Percentiles rank a stretch among this genome's conserved stretches.
These are phyloP conservation scores for Xylariales sp. DNA, from an alignment of 2,329 filamentous ascomycete species.

Conservation along the genomic window DNA sequence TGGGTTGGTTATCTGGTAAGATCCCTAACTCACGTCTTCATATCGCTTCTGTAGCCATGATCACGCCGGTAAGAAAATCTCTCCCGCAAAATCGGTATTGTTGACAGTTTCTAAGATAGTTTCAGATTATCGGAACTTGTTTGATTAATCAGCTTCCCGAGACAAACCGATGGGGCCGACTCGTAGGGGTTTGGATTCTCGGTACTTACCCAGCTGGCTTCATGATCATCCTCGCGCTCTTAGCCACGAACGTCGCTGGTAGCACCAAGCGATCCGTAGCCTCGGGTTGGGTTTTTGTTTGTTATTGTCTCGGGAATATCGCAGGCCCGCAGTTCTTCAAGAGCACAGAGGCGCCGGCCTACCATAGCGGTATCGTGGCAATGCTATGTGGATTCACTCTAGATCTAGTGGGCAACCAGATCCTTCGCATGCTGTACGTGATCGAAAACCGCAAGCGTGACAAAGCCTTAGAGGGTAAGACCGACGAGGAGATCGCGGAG, in stretches of 20 bases:
- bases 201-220: slow-evolving; percentile 24
- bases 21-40: too few species aligned
- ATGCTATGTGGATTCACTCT: slow-evolving; percentile 24
- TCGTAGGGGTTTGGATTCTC: slow-evolving; percentile 26
- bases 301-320: slow-evolving; percentile 25
- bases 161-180: slow-evolving; percentile 22
- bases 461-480: slow-evolving; percentile 18
- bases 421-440: slow-evolving; percentile 19
- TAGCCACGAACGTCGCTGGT: slow-evolving; percentile 24
- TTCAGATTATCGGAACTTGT: slow-evolving; percentile 25
- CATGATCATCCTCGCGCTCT: slow-evolving; percentile 22
- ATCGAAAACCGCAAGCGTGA: slow-evolving; percentile 27
- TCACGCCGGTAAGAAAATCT: too few species aligned
- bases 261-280: slow-evolving; percentile 22
- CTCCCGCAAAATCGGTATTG: not conserved
- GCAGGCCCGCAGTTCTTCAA: slow-evolving; percentile 26
- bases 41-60: too few species aligned
- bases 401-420: slow-evolving; percentile 22
- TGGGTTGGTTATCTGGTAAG: too few species aligned
- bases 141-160: slow-evolving; percentile 23
- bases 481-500: slow-evolving; percentile 24
- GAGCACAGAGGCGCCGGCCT: slow-evolving; percentile 22
- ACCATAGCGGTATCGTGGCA: slow-evolving; percentile 28
- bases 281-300: slow-evolving; percentile 24
- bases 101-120: too few species aligned